Evolutionary conservation across 805 yeast genomes (phyloP), one percentile per base, ranked within the genome.

Genomic region (Ogataea angusta): DNA sequence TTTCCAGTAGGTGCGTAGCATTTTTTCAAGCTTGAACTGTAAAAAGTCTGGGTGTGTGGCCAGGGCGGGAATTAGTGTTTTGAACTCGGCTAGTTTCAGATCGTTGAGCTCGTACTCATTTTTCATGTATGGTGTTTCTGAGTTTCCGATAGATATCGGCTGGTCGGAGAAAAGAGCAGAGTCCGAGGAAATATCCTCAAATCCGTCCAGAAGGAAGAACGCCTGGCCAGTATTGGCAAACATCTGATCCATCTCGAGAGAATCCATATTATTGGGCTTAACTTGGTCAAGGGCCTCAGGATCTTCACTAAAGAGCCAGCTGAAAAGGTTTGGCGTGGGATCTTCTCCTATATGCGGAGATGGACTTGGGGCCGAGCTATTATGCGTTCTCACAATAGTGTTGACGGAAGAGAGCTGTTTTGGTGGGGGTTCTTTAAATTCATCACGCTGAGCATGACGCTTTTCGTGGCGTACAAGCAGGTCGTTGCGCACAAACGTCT

Each of bases 401-500:
- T 50, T 54, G 2, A 51, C 59, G 0, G 59, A 51, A 25, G 47
- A 41, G 13, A 42, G 31, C 6, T 43, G 41, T 23, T 49, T 40
- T 14, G 38, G 16, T 15, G 34, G 34, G 8, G 38, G 13, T 15
- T 23, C 15, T 3, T 29, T 13, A 8, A 6, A 10, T 9, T 16
- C 36, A 10, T 37, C 30, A 35, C 26, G 46, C 22, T 15, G 38
- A 17, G 66, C 68, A 54, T 76, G 67, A 47, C 80, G 40, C 63
- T 64, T 56, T 49, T 60, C 44, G 54, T 78, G 70, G 59, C 84
- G 50, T 6, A 59, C 63, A 19, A 70, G 64, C 32, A 81, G 60
- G 54, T 81, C 88, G 41, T 68, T 71, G 29, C 88, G 60, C 0
- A 81, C 87, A 64, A 81, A 81, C 0, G 81, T 75, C 56, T 77